A percentile compares a stretch with the other conserved stretches of the same genome.
phyloP scores from a whole-genome alignment of 106 monocot species.

The Posidonia australis region DNA sequence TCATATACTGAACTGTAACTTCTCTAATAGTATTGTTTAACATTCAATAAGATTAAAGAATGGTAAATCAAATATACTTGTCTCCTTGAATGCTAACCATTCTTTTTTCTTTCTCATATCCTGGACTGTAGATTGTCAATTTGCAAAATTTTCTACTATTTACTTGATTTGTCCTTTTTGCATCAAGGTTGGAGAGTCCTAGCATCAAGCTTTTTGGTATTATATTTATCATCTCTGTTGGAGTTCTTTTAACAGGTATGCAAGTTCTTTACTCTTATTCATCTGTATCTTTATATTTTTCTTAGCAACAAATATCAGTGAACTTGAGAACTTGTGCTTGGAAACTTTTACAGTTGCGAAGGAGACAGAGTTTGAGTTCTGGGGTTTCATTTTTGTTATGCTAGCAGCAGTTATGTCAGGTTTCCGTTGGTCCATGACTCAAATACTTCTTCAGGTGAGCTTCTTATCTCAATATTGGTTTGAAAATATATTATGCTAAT shows the following conservation, averaged over 20 bases:
- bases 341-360: conserved; percentile 52
- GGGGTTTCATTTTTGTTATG: conserved; percentile 95
- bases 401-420: conserved; percentile 91
- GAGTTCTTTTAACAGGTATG: conserved; percentile 83
- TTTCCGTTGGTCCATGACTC: conserved; percentile 95
- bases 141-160: background rate
- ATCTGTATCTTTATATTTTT: background rate
- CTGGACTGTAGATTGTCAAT: background rate
- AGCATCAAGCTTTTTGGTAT: conserved; percentile 78
- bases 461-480: conserved; percentile 5
- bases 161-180: background rate
- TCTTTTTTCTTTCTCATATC: no score
- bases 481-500: background rate
- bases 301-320: background rate
- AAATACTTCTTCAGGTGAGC: conserved; percentile 88
- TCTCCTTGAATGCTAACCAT: no score
- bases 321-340: background rate
- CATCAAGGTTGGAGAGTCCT: conserved; percentile 70
- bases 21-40: background rate
- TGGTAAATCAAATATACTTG: no score
- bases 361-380: conserved; percentile 81
- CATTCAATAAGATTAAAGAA: background rate
- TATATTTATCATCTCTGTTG: conserved; percentile 73
- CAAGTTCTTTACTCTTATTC: background rate
- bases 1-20: background rate